Evolutionary conservation across 2,329 filamentous ascomycete species (phyloP).

Genomic region (Malbranchea zuffiana): DNA sequence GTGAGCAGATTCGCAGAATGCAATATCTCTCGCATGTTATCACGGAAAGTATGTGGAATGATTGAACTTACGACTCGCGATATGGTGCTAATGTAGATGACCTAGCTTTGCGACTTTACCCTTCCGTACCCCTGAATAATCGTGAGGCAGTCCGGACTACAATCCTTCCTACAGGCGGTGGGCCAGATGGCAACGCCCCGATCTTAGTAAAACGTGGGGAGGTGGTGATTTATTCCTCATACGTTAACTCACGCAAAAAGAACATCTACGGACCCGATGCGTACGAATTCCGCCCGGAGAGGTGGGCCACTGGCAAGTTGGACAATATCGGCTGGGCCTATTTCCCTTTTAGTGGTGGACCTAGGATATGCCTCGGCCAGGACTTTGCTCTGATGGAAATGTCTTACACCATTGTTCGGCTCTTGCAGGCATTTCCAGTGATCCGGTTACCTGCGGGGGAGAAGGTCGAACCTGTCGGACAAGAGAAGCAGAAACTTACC

Average conservation of each 20-base stretch:
- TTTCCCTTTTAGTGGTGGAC: slow-evolving; percentile 43
- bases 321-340: slow-evolving; percentile 33
- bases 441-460: slow-evolving; percentile 14
- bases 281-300: slow-evolving; percentile 41
- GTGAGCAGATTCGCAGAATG: slow-evolving; percentile 14
- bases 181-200: slow-evolving; percentile 48
- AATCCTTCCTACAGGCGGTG: slow-evolving; percentile 44
- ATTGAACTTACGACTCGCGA: too few relatives aligned
- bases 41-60: slow-evolving; percentile 32
- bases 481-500: slow-evolving; percentile 17
- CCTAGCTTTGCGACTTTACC: slow-evolving; percentile 44
- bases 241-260: slow-evolving; percentile 60
- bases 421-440: slow-evolving; percentile 11
- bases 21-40: slow-evolving; percentile 33
- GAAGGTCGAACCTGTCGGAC: slow-evolving; percentile 15
- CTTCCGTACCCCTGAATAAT: slow-evolving; percentile 38
- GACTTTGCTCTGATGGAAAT: slow-evolving; percentile 50
- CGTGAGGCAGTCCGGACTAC: slow-evolving; percentile 33
- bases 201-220: slow-evolving; percentile 57
- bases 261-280: slow-evolving; percentile 45
- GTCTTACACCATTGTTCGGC: slow-evolving; percentile 26
- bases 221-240: slow-evolving; percentile 54
- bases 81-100: too few relatives aligned
- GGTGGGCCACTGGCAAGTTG: slow-evolving; percentile 48
- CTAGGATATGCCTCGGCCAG: slow-evolving; percentile 46